Conservation (phyloP, 1,284 basidiomycete genomes). For the Trichosporon coremiiforme region DNA sequence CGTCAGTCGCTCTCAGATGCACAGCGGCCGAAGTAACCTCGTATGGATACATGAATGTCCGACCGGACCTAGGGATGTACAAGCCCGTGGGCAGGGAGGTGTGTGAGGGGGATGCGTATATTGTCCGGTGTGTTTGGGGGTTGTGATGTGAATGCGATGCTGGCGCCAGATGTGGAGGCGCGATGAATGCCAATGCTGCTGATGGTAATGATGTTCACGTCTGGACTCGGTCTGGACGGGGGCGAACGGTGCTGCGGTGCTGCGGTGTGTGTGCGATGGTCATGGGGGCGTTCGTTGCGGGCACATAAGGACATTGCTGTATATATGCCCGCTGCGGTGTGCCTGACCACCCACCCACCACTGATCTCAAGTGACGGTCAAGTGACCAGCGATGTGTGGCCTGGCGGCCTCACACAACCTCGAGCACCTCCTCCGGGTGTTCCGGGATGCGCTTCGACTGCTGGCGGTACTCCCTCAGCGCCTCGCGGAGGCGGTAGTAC, state of each 20-base stretch:
- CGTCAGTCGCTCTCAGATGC: too few relatives aligned
- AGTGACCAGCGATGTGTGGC: too few relatives aligned
- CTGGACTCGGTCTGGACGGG: too few relatives aligned
- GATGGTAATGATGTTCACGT: background rate
- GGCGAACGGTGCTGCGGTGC: background rate
- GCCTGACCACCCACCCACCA: too few relatives aligned
- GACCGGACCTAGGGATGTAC: background rate
- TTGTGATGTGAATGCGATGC: background rate
- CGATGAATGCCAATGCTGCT: background rate
- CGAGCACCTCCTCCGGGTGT: background rate
- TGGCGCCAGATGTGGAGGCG: background rate
- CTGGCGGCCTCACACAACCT: background rate
- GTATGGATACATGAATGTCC: conserved; percentile 10
- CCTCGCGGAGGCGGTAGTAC: conserved; percentile 14
- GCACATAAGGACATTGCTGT: too few relatives aligned
- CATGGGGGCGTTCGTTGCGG: too few relatives aligned
- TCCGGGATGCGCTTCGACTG: background rate
- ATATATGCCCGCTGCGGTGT: too few relatives aligned
- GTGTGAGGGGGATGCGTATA: background rate
- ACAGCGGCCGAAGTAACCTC: too few relatives aligned
- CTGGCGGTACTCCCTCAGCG: background rate
- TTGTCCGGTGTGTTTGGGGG: conserved; percentile 1
- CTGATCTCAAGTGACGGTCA: too few relatives aligned
- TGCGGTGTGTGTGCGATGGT: background rate
- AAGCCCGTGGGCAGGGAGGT: background rate